Evolutionary conservation across 1,284 basidiomycete genomes (phyloP), one percentile per base, ranked within the genome.

Genomic region (Sporisorium exsertum): DNA sequence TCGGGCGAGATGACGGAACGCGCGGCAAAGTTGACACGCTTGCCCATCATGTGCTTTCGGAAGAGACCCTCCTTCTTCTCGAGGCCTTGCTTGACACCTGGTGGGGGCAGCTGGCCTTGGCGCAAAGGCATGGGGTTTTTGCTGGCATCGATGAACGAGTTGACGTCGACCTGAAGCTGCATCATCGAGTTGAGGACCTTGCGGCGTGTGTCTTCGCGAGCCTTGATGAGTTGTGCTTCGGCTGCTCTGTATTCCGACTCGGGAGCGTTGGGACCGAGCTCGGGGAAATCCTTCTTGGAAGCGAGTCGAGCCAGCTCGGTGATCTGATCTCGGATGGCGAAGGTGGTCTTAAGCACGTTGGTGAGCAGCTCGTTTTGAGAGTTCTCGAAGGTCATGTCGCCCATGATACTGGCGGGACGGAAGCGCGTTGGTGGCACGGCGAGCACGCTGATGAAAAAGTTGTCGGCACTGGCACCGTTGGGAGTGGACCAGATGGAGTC

Each of bases 1-100:
- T 99, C 97, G 12, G 97, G 97, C 33, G 97, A 99, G 77, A 99
- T 99, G 85, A 99, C 97, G 16, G 97, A 99, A 78, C 97, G 94
- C 35, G 97, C 97, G 46, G 97, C 95, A 86, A 97, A 97, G 87
- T 99, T 99, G 82, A 99, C 97, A 86, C 97, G 95, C 89, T 99
- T 99, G 45, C 97, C 97, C 97, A 99, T 99, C 97, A 99, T 99
- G 86, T 99, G 92, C 87, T 96, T 97, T 72, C 97, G 90, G 90
- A 99, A 99, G 56, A 99, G 87, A 64, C 97, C 97, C 81, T 99
- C 97, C 87, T 99, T 99, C 90, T 99, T 99, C 87, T 99, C 97
- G 77, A 99, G 87, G 15, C 92, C 90, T 86, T 99, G 97, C 88
- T 99, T 99, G 79, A 99, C 91, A 83, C 97, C 97, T 46, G 92